Evolutionary conservation across 2,329 filamentous ascomycete species (phyloP).

Genomic region (Talaromyces islandicus): DNA sequence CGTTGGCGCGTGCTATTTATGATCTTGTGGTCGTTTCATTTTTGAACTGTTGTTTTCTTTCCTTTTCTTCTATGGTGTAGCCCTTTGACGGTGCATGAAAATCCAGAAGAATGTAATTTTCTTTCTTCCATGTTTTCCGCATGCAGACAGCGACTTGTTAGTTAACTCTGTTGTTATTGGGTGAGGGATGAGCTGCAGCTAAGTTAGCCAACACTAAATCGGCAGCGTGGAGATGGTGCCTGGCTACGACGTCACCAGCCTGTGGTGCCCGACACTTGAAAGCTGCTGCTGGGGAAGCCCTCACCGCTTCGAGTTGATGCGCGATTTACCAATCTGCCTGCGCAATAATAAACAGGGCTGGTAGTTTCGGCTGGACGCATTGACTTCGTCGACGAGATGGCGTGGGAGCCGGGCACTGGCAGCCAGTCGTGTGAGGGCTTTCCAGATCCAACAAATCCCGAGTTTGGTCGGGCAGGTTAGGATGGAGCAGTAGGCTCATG

Average conservation of each 20-base stretch:
- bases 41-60: constrained; percentile 1
- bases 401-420: background rate
- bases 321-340: background rate
- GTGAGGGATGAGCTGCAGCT: background rate
- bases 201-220: background rate
- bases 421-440: background rate
- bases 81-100: background rate
- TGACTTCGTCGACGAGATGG: too few relatives aligned
- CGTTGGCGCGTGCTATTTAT: constrained; percentile 9
- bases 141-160: background rate
- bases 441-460: background rate
- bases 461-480: background rate
- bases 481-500: background rate
- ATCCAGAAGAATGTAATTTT: background rate
- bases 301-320: background rate
- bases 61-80: constrained; percentile 1
- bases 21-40: background rate
- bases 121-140: background rate
- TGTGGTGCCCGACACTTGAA: background rate
- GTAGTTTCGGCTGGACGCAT: too few relatives aligned
- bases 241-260: background rate
- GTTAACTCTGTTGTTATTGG: too few relatives aligned
- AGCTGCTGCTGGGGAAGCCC: background rate
- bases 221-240: background rate
- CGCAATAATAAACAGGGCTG: background rate